These are phyloP conservation scores for Leccinum rimulosum DNA, from an alignment of 768 basidiomycete species.

Conservation along the genomic window DNA sequence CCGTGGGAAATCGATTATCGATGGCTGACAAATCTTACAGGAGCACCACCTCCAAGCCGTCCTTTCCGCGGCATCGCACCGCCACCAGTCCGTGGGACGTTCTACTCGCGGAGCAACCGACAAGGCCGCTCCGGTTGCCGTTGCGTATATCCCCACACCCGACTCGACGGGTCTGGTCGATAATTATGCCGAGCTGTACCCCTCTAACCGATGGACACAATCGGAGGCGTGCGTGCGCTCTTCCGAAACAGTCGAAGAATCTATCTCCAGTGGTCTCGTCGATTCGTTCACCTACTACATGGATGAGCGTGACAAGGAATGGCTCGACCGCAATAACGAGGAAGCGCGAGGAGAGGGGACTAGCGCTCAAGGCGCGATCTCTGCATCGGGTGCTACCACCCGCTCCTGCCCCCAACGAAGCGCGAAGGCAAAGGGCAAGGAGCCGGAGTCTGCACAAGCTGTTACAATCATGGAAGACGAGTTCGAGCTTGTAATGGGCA, in stretches of 20 bases:
- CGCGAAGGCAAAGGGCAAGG: slow-evolving; percentile 82
- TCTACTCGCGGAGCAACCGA: slow-evolving; percentile 36
- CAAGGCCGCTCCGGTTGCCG: slow-evolving; percentile 38
- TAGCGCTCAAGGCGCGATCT: slow-evolving; percentile 68
- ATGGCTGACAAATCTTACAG: slow-evolving; percentile 53
- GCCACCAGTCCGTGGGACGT: slow-evolving; percentile 39
- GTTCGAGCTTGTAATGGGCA: slow-evolving; percentile 93
- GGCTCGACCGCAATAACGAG: slow-evolving; percentile 91
- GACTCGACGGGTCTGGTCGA: slow-evolving; percentile 80
- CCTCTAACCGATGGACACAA: slow-evolving; percentile 66
- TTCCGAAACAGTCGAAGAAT: slow-evolving; percentile 85
- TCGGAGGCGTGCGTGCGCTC: slow-evolving; percentile 75
- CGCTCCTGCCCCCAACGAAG: slow-evolving; percentile 57
- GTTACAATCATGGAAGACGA: slow-evolving; percentile 83
- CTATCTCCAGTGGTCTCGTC: slow-evolving; percentile 53
- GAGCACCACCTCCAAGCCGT: slow-evolving; percentile 60
- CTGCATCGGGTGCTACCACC: slow-evolving; percentile 46
- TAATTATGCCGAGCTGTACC: slow-evolving; percentile 79
- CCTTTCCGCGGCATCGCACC: slow-evolving; percentile 51
- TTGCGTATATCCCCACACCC: slow-evolving; percentile 88
- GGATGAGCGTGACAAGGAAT: slow-evolving; percentile 95
- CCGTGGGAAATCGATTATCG: slow-evolving; percentile 47
- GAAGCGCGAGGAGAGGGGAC: slow-evolving; percentile 84
- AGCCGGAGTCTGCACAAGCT: slow-evolving; percentile 64
- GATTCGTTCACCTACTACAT: slow-evolving; percentile 87